Base-by-base conservation (phyloP, 1,139 yeast genomes). In the Blastobotrys arbuscula region DNA sequence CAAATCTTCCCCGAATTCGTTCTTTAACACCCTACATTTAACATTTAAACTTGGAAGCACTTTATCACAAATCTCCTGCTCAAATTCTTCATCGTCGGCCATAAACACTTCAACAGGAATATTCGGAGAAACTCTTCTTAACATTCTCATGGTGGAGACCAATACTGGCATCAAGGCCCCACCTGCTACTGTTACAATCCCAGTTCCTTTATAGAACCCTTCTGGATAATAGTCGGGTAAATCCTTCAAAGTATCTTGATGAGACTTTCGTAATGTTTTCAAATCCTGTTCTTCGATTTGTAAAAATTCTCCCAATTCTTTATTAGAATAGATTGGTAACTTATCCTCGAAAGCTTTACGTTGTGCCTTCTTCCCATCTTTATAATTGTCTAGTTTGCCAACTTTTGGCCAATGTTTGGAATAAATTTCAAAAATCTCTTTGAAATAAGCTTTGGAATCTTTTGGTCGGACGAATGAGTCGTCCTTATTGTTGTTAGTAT, bases 111-210 rank as follows among this genome's bases (percentile, higher is more conserved):
- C 96, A 18, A 86, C 80, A 0, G 96, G 96, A 39, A 84, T 65
- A 31, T 72, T 68, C 7, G 82, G 77, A 0, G 89, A 88, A 18
- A 77, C 66, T 16, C 79, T 75, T 54, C 95, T 70, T 44, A 87
- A 66, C 47, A 83, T 75, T 60, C 78, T 76, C 53, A 87, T 74
- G 1, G 92, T 80, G 24, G 84, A 68, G 43, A 84, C 68, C 15
- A 88, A 77, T 54, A 84, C 69, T 75, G 94, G 82, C 60, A 84
- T 82, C 69, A 81, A 84, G 56, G 75, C 76, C 2, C 90, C 92
- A 39, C 95, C 95, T 18, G 92, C 92, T 34, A 84, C 90, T 59
- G 79, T 82, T 1, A 86, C 95, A 37, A 86, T 79, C 26, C 96
- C 96, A 51, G 79, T 73, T 0, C 90, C 90, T 10, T 53, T 42